These are phyloP conservation scores for Lanmaoa rubissima DNA, from an alignment of 768 basidiomycete species.

Conservation along the genomic window DNA sequence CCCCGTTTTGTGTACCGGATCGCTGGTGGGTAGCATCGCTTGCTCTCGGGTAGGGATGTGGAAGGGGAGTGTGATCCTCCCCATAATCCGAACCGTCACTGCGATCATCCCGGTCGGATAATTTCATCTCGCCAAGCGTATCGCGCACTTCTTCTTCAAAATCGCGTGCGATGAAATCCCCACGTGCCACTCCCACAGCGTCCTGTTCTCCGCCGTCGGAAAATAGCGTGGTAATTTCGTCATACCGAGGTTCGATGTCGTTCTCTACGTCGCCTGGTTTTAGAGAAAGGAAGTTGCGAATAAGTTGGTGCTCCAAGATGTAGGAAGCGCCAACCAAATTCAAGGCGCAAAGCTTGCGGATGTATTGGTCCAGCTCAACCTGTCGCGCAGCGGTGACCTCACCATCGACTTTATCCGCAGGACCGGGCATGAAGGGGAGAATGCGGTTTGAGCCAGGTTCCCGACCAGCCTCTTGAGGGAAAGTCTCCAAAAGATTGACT, in stretches of 20 bases:
- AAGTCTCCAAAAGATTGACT: slow-evolving; percentile 78
- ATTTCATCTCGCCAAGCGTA: slow-evolving; percentile 46
- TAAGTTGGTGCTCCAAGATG: slow-evolving; percentile 75
- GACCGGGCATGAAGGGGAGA: slow-evolving; percentile 97
- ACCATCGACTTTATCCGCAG: slow-evolving; percentile 80
- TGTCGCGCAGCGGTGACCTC: slow-evolving; percentile 76
- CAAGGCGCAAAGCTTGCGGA: slow-evolving; percentile 75
- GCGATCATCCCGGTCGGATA: slow-evolving; percentile 45
- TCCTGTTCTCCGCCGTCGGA: slow-evolving; percentile 34
- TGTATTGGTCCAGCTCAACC: slow-evolving; percentile 85
- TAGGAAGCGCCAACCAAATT: slow-evolving; percentile 66
- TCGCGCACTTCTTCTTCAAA: slow-evolving; percentile 46
- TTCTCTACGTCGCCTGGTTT: slow-evolving; percentile 85
- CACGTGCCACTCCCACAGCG: slow-evolving; percentile 32
- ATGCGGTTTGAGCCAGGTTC: slow-evolving; percentile 65
- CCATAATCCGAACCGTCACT: slow-evolving; percentile 71
- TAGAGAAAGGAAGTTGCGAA: slow-evolving; percentile 79
- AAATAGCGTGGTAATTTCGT: slow-evolving; percentile 58
- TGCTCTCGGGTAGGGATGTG: slow-evolving; percentile 42
- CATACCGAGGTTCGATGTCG: slow-evolving; percentile 56
- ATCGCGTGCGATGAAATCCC: slow-evolving; percentile 32
- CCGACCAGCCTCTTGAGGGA: slow-evolving; percentile 90
- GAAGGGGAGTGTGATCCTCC: slow-evolving; percentile 39
- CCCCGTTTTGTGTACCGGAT: slow-evolving; percentile 39
- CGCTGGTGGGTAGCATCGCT: slow-evolving; percentile 40